These are phyloP conservation scores for Coniochaeta ligniaria DNA, from an alignment of 2,329 filamentous ascomycete species.

Conservation along the genomic window DNA sequence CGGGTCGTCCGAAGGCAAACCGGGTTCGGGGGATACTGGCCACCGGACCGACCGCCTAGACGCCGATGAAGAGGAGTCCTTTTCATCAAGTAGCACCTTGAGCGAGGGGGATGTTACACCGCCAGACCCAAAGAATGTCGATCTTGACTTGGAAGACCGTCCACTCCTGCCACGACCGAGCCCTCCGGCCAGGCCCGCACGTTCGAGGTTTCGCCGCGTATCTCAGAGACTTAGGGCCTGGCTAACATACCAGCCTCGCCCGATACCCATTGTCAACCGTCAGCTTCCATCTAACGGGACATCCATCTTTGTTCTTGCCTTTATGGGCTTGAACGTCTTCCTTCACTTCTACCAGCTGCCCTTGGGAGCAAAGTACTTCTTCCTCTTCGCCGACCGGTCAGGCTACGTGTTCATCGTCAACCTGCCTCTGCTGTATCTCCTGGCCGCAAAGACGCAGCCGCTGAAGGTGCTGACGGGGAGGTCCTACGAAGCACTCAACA, in stretches of 20 bases:
- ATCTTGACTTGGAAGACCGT: slow-evolving; percentile 28
- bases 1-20: neutral
- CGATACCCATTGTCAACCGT: slow-evolving; percentile 50
- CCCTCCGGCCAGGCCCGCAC: neutral
- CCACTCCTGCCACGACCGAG: slow-evolving; percentile 7
- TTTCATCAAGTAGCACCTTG: slow-evolving; percentile 25
- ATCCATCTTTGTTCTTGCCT: slow-evolving; percentile 41
- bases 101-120: slow-evolving; percentile 17
- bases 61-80: slow-evolving; percentile 7
- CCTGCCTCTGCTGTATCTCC: slow-evolving; percentile 48
- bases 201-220: neutral
- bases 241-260: slow-evolving; percentile 50
- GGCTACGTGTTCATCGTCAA: slow-evolving; percentile 44
- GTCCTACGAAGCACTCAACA: slow-evolving; percentile 60
- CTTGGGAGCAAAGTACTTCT: slow-evolving; percentile 38
- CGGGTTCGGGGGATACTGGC: neutral
- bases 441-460: slow-evolving; percentile 61
- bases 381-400: slow-evolving; percentile 51
- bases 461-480: slow-evolving; percentile 52
- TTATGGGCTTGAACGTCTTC: slow-evolving; percentile 49
- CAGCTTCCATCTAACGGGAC: slow-evolving; percentile 49
- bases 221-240: slow-evolving; percentile 9
- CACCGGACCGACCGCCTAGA: slow-evolving; percentile 2
- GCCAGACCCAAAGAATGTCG: slow-evolving; percentile 15
- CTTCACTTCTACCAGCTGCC: slow-evolving; percentile 47